These are phyloP conservation scores for Ogataea pignaliae DNA, from an alignment of 805 yeast genomes.

Conservation along the genomic window DNA sequence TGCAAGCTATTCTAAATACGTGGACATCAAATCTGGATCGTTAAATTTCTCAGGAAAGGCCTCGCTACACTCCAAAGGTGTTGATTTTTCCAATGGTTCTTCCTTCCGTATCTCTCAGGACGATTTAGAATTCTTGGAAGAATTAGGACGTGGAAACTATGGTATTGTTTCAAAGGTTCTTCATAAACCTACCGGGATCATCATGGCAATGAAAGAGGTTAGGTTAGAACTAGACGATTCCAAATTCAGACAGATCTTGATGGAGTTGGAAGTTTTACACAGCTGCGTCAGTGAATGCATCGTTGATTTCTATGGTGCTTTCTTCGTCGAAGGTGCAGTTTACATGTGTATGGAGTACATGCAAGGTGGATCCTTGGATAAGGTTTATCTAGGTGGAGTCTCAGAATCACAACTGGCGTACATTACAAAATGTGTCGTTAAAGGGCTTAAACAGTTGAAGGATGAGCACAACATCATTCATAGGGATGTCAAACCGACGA, in stretches of 20 bases:
- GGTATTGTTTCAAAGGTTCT: conserved; percentile 92
- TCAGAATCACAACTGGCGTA: conserved; percentile 78
- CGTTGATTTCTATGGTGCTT: conserved; percentile 96
- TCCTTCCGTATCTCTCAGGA: conserved; percentile 83
- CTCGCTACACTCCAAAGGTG: conserved; percentile 85
- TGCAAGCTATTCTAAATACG: conserved; percentile 78
- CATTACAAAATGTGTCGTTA: conserved; percentile 73
- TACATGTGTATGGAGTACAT: conserved; percentile 97
- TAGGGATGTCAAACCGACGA: conserved; percentile 94
- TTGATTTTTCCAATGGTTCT: conserved; percentile 84
- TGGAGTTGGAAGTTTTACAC: conserved; percentile 94
- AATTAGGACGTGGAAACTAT: conserved; percentile 92
- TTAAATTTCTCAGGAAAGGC: conserved; percentile 92
- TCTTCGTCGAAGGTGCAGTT: conserved; percentile 95
- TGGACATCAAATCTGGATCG: conserved; percentile 89
- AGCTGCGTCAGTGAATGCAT: conserved; percentile 86
- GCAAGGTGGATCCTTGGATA: conserved; percentile 95
- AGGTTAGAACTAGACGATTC: conserved; percentile 88
- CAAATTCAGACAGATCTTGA: conserved; percentile 88
- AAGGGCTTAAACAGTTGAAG: conserved; percentile 78
- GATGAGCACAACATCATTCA: conserved; percentile 91
- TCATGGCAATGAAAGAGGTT: conserved; percentile 98
- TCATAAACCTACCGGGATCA: conserved; percentile 86
- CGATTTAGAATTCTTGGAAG: conserved; percentile 77
- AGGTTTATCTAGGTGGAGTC: conserved; percentile 68